Percentiles rank a stretch among this genome's conserved stretches.
Evolutionary conservation across 148 eudicot genomes (phyloP).

Genomic region (Mesembryanthemum crystallinum): DNA sequence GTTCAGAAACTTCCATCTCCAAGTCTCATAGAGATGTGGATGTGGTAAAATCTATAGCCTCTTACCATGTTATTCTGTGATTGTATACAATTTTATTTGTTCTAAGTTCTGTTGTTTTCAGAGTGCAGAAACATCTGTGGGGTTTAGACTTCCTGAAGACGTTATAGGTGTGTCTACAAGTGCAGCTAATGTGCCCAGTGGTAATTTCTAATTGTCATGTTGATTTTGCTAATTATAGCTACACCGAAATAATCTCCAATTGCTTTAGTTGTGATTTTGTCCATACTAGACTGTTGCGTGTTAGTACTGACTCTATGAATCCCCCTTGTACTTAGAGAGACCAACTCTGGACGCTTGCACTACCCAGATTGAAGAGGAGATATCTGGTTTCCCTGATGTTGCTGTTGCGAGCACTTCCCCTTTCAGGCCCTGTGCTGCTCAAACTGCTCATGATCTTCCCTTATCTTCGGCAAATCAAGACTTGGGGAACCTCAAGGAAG

Average conservation of each 20-base stretch:
- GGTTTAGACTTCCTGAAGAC: conserved; percentile 34
- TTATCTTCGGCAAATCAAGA: conserved; percentile 1
- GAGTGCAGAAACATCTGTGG: conserved; percentile 38
- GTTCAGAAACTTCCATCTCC: conserved; percentile 18
- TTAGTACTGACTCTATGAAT: conserved; percentile 20
- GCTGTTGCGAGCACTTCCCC: conserved; percentile 27
- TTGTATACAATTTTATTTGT: not conserved
- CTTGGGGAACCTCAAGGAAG: not conserved
- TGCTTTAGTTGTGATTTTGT: not conserved
- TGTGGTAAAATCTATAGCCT: conserved; percentile 30
- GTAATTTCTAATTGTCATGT: not conserved
- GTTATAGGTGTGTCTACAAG: conserved; percentile 26
- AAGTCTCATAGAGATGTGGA: conserved; percentile 5
- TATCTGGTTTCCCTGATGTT: conserved; percentile 18
- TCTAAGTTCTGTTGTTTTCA: conserved; percentile 20
- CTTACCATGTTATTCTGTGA: not conserved
- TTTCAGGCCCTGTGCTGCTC: conserved; percentile 23
- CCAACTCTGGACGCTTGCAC: conserved; percentile 19
- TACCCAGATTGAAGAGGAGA: conserved; percentile 25
- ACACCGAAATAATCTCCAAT: not conserved
- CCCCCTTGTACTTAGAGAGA: conserved; percentile 24
- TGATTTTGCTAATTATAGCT: conserved; percentile 1
- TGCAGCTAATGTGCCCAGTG: not conserved
- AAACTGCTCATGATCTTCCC: conserved; percentile 9
- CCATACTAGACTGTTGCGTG: conserved; percentile 9